Base-by-base conservation (phyloP, 306 rosid species). In the Begonia loranthoides region DNA sequence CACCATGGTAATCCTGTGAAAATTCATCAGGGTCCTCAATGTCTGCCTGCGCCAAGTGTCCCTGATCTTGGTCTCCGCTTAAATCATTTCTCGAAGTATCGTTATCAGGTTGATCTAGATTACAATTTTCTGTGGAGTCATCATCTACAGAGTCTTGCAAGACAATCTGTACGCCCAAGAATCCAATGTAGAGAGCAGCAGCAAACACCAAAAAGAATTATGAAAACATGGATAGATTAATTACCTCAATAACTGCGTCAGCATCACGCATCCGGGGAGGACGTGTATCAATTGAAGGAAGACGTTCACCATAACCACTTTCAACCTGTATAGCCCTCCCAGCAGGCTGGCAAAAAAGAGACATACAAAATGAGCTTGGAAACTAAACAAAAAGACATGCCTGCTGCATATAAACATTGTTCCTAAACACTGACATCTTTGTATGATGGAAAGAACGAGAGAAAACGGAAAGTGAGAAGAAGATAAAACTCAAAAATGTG, bases 311-410 rank as follows among this genome's bases (percentile, higher is more conserved):
- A 57, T 50, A 80, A 59, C 99, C 96, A 70, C 88, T 76, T 86
- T 92, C 99, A 63, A 92, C 99, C 79, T 92, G 99, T 66, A 92
- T 92, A 67, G 99, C 96, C 70, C 99, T 86, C 55, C 99, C 99
- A 57, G 94, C 66, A 70, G 96, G 99, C 99, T 92, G 86, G 74
- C n/a, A 68, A 54, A 45, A 65, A 73, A 68, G 56, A 12, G 12
- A 51, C 2, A 61, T n/a, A 70, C 45, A 60, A 49, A 55, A 33
- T 59, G 48, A 72, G 59, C 67, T 49, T 6, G 9, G 51, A 34
- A 34, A 39, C 13, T 22, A 61, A 46, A 36, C 41, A 64, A 51
- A 57, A n/a, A 49, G 38, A 13, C 38, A 19, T 40, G 6, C 21
- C 8, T 22, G 40, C 48, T 38, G 19, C 24, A 15, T 3, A 6